Conservation (phyloP, 1,139 yeast species). For the Zygoascus sp. region DNA sequence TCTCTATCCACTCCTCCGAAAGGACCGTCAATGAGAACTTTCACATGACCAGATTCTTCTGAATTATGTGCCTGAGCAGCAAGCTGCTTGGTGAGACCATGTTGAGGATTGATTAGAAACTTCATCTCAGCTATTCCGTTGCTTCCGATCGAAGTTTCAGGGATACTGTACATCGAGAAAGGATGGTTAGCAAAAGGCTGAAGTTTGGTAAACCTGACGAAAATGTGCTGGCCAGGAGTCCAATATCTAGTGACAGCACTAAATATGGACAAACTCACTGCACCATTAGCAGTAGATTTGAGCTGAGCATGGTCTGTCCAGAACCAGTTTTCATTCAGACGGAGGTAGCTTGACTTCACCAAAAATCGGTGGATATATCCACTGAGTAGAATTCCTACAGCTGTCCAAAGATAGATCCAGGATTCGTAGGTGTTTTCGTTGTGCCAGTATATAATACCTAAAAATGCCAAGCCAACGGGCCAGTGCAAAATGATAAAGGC, state of each 20-base stretch:
- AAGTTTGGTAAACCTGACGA: constrained; percentile 46
- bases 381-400: constrained; percentile 49
- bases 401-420: constrained; percentile 51
- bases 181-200: constrained; percentile 57
- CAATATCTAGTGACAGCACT: constrained; percentile 41
- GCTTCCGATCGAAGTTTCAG: constrained; percentile 26
- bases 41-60: constrained; percentile 21
- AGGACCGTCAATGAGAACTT: constrained; percentile 55
- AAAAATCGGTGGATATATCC: constrained; percentile 50
- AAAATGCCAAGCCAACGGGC: constrained; percentile 53
- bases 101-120: constrained; percentile 48
- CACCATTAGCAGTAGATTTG: constrained; percentile 32
- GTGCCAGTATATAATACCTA: constrained; percentile 53
- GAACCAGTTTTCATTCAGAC: constrained; percentile 40
- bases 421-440: constrained; percentile 39
- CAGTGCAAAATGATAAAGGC: constrained; percentile 54
- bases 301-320: constrained; percentile 46
- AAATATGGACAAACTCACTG: constrained; percentile 43
- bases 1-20: constrained; percentile 58
- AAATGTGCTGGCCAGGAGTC: constrained; percentile 61
- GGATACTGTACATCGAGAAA: constrained; percentile 50
- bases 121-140: constrained; percentile 36
- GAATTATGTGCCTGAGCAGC: constrained; percentile 27
- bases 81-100: constrained; percentile 46
- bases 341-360: constrained; percentile 45